Evolutionary conservation across 2,329 filamentous ascomycete species (phyloP).

Genomic region (Aspergillus thermomutatus): DNA sequence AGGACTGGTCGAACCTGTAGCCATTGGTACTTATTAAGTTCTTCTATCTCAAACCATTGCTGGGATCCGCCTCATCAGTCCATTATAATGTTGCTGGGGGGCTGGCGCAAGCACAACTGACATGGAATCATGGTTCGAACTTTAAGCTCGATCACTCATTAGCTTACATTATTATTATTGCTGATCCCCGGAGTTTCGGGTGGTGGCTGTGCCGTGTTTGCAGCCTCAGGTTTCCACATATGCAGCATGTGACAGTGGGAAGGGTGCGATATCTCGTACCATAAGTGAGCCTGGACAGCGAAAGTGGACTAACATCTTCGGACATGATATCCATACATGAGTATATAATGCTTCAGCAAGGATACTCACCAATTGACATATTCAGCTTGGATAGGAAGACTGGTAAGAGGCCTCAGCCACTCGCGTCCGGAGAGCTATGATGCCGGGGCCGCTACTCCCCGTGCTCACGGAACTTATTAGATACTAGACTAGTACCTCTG

Average conservation of each 20-base stretch:
- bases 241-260: background rate
- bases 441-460: too few relatives aligned
- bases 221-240: conserved; percentile 14
- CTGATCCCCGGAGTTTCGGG: conserved; percentile 14
- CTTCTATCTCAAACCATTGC: conserved; percentile 13
- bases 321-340: background rate
- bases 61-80: background rate
- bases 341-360: background rate
- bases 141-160: too few relatives aligned
- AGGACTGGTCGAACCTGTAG: conserved; percentile 20
- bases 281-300: background rate
- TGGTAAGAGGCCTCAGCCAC: conserved; percentile 2
- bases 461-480: background rate
- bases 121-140: background rate
- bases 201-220: conserved; percentile 14
- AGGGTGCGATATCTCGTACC: background rate
- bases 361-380: background rate
- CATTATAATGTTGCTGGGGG: background rate
- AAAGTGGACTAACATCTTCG: background rate
- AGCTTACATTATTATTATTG: background rate
- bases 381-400: background rate
- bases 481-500: background rate
- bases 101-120: background rate
- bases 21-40: conserved; percentile 14
- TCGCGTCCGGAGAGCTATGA: background rate